A percentile compares a stretch with the other conserved stretches of the same genome.
Conservation (phyloP, 139 green algal genomes). For the Chlorella vulgaris region DNA sequence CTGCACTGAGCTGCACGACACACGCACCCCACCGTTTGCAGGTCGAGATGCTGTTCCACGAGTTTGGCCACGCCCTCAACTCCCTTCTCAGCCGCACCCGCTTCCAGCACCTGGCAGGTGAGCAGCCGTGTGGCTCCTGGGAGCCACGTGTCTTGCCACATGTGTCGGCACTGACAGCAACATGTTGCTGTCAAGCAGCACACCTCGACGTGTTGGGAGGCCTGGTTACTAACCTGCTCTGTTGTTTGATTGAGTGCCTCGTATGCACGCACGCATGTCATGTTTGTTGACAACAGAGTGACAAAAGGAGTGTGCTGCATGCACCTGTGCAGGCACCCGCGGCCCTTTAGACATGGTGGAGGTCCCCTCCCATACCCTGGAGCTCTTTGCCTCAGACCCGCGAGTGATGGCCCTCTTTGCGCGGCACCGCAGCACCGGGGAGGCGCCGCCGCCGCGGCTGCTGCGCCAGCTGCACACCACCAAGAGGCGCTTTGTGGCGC, state of each 20-base stretch:
- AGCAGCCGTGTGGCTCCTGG: neutral
- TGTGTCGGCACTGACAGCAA: too few relatives aligned
- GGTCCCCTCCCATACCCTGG: conserved; percentile 85
- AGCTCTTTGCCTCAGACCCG: conserved; percentile 74
- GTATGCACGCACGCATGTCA: neutral
- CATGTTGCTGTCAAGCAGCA: too few relatives aligned
- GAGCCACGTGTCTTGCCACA: too few relatives aligned
- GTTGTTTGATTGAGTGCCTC: neutral
- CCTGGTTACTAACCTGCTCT: neutral
- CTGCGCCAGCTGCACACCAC: conserved; percentile 27
- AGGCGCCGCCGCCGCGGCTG: conserved; percentile 15
- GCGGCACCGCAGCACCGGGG: neutral
- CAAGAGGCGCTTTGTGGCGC: conserved; percentile 52
- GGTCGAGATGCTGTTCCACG: conserved; percentile 87
- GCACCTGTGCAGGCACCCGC: conserved; percentile 54
- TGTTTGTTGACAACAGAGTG: too few relatives aligned
- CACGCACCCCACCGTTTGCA: neutral
- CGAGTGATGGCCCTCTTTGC: conserved; percentile 42
- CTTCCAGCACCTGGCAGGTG: conserved; percentile 88
- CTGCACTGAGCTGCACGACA: too few relatives aligned
- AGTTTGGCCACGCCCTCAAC: conserved; percentile 92
- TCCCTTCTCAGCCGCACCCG: conserved; percentile 80
- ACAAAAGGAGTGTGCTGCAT: too few relatives aligned
- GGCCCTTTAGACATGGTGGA: conserved; percentile 89
- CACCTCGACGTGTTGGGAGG: too few relatives aligned